Base-by-base conservation (phyloP, 2,329 filamentous ascomycete genomes). In the Trichoderma afroharzianum region DNA sequence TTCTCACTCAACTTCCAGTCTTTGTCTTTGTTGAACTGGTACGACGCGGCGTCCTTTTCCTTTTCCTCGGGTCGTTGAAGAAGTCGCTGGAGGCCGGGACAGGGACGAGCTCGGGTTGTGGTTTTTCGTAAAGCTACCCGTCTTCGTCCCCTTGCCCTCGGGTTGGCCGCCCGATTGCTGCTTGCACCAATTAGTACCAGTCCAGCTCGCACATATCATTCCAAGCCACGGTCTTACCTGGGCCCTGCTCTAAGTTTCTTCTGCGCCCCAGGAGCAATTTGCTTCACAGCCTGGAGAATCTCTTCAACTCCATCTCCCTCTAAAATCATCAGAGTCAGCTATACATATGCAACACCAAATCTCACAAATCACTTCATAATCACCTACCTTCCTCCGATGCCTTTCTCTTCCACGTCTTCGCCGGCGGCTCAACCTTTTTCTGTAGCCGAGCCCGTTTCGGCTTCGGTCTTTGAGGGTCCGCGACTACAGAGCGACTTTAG, bases 341-440 rank as follows among this genome's bases (percentile, higher is more conserved):
- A 32, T 11, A 33, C 11, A 32, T 24, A n/a, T 24, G 30, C 18
- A 32, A 9, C 3, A 33, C n/a, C 15, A 30, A 11, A 33, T 4
- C 32, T 5, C 28, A 14, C n/a, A 8, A 18, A 18, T 0, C 18
- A 8, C 11, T n/a, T 18, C 26, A 9, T 14, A 21, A 24, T n/a
- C 9, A 59, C 73, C 63, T 62, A 77, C 79, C 77, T 9, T 71
- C 74, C 18, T 63, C 68, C 12, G 75, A 74, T 7, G 57, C 57
- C 32, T 75, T 79, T 71, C 77, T 76, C 59, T 78, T 80, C 28
- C 76, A 73, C 15, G 75, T 75, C 63, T 62, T 72, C n/a, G 76
- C 75, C 7, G 78, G 74, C 79, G 36, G 36, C 36, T 15, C 15
- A 6, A 3, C 36, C 6, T 14, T 39, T 36, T 39, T 39, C 36